A percentile compares a stretch with the other conserved stretches of the same genome.
These are phyloP conservation scores for Gossypium davidsonii DNA, from an alignment of 441 rosid genomes.

Conservation along the genomic window DNA sequence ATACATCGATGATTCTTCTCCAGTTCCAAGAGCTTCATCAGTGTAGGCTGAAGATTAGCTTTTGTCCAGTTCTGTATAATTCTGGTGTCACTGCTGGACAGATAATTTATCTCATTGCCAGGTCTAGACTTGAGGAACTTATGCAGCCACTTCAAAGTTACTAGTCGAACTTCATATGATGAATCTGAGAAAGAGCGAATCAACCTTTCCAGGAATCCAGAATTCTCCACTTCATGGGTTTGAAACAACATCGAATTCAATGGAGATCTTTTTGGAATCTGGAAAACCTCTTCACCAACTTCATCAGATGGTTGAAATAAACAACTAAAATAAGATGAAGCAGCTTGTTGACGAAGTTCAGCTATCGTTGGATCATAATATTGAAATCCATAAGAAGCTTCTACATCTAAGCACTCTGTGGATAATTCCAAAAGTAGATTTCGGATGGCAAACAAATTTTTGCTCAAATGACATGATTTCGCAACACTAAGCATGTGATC, in stretches of 20 bases:
- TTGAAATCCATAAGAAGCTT: conserved; percentile 45
- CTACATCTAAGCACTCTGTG: conserved; percentile 57
- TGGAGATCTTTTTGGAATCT: conserved; percentile 26
- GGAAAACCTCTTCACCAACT: conserved; percentile 32
- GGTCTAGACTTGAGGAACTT: conserved; percentile 53
- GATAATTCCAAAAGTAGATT: conserved; percentile 62
- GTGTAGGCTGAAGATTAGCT: conserved; percentile 51
- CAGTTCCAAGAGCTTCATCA: conserved; percentile 51
- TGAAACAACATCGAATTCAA: conserved; percentile 23
- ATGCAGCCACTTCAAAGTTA: conserved; percentile 79
- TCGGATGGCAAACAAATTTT: conserved; percentile 33
- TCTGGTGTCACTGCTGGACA: conserved; percentile 30
- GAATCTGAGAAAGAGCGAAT: conserved; percentile 58
- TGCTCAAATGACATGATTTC: conserved; percentile 35
- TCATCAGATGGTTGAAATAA: conserved; percentile 57
- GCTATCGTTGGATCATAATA: conserved; percentile 74
- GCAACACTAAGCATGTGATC: conserved; percentile 79
- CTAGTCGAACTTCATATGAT: conserved; percentile 83
- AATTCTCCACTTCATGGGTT: conserved; percentile 26
- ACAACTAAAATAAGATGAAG: conserved; percentile 72
- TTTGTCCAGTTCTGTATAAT: conserved; percentile 59
- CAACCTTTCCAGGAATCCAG: conserved; percentile 51
- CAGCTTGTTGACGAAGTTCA: conserved; percentile 82
- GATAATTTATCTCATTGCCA: conserved; percentile 20
- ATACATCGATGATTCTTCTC: conserved; percentile 72